Percentiles rank a stretch among this genome's conserved stretches.
These are phyloP conservation scores for Bruguiera gymnorhiza DNA, from an alignment of 345 rosid genomes.

Conservation along the genomic window DNA sequence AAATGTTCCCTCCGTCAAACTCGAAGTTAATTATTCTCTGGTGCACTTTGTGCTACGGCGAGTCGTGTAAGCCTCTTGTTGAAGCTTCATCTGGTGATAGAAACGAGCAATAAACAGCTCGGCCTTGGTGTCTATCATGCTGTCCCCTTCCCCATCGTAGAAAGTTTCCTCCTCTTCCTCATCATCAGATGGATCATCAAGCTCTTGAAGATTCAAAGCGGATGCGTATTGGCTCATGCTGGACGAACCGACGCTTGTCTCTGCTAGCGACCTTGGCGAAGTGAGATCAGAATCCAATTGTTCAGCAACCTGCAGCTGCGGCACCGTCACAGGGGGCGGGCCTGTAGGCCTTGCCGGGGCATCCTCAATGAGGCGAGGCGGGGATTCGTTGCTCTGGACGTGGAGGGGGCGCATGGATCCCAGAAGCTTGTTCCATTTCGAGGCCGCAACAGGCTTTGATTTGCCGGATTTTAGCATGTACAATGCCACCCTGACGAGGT, in stretches of 20 bases:
- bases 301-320: background rate
- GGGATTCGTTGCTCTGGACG: conserved; percentile 30
- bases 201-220: conserved; percentile 41
- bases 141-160: conserved; percentile 33
- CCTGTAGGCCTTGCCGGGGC: background rate
- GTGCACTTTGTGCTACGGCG: background rate
- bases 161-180: conserved; percentile 15
- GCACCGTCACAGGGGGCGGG: background rate
- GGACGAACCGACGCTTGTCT: background rate
- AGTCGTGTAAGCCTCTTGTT: conserved; percentile 12
- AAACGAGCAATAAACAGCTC: conserved; percentile 61
- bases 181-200: conserved; percentile 21
- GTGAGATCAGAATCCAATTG: conserved; percentile 7
- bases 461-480: conserved; percentile 35
- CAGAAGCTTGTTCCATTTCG: conserved; percentile 41
- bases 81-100: conserved; percentile 56
- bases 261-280: conserved; percentile 22
- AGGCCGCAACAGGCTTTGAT: conserved; percentile 29
- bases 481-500: conserved; percentile 41
- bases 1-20: no score
- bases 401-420: conserved; percentile 51
- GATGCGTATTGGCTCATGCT: conserved; percentile 46
- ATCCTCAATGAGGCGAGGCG: conserved; percentile 7
- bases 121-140: conserved; percentile 70
- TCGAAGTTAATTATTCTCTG: no score